Percentiles rank a stretch among this genome's conserved stretches.
phyloP scores from a whole-genome alignment of 208 protist genomes.

The Acanthamoeba castellanii region DNA sequence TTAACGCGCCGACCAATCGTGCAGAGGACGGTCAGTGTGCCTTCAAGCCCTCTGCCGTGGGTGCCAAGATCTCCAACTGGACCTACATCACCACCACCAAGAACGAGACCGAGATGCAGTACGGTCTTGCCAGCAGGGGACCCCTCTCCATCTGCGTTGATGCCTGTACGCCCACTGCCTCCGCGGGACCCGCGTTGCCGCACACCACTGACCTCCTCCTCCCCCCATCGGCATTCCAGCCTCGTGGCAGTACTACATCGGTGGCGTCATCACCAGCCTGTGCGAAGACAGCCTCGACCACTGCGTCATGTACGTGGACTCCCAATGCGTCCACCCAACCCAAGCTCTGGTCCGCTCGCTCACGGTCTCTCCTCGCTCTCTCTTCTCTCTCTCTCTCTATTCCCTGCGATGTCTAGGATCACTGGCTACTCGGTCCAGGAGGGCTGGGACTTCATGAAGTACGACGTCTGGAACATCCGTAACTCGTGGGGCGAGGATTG shows the following conservation, averaged over 20 bases:
- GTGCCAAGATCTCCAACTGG: constrained; percentile 90
- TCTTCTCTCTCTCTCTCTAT: not conserved
- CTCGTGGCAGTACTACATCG: constrained; percentile 89
- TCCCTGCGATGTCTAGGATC: not conserved
- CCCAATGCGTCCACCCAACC: no score
- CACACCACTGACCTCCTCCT: not conserved
- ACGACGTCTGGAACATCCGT: constrained; percentile 73
- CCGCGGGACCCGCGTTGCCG: no score
- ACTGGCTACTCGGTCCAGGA: constrained; percentile 48
- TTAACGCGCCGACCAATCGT: not conserved
- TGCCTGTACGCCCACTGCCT: not conserved
- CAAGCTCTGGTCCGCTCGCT: no score
- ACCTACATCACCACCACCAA: constrained; percentile 84
- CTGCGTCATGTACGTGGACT: constrained; percentile 92
- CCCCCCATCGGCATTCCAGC: constrained; percentile 83
- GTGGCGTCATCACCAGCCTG: constrained; percentile 87
- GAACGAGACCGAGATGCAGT: constrained; percentile 93
- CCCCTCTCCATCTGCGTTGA: constrained; percentile 94
- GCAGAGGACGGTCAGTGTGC: constrained; percentile 84
- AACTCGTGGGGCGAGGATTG: constrained; percentile 72
- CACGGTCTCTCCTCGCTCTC: not conserved
- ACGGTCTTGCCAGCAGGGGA: constrained; percentile 89
- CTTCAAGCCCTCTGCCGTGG: constrained; percentile 82
- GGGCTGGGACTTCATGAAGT: constrained; percentile 65
- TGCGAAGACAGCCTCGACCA: constrained; percentile 90